Base-by-base conservation (phyloP, 139 green algal genomes). In the Cymbomonas tetramitiformis region DNA sequence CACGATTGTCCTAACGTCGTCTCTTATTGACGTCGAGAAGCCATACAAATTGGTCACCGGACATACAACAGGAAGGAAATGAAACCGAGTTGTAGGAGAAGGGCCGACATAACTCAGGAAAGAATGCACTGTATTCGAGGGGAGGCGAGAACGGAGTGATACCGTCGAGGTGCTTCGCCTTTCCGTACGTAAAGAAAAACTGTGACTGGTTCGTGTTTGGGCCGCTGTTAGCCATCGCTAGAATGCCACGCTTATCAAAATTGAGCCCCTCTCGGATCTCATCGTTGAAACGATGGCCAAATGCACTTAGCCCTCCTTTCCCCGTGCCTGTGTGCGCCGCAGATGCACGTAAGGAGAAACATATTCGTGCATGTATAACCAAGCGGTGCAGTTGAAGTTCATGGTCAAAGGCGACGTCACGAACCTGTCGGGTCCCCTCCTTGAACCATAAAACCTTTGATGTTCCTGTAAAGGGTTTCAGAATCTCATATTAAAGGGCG, bases 111-210 rank as follows among this genome's bases (percentile, higher is more conserved):
- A n/a, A n/a, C n/a, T n/a, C n/a, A n/a, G n/a, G n/a, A n/a, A n/a
- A n/a, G n/a, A n/a, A n/a, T n/a, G n/a, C n/a, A n/a, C n/a, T n/a
- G n/a, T n/a, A n/a, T n/a, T n/a, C n/a, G n/a, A n/a, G n/a, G n/a
- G n/a, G n/a, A n/a, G n/a, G n/a, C n/a, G n/a, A n/a, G n/a, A n/a
- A n/a, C n/a, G n/a, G n/a, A n/a, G n/a, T n/a, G n/a, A 79, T 83
- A 26, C 91, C 91, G 51, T 99, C 90, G 3, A 99, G 61, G 61
- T 94, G 84, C 0, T 73, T 49, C n/a, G 94, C 80, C 10, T 90
- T 83, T 47, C 83, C 90, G 75, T 95, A 99, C 0, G 77, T 87
- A 43, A 99, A 81, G 76, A 99, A 99, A 61, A 99, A 99, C 70
- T 94, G 86, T 59, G 64, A 80, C 39, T 52, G 50, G 49, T 79